A percentile compares a stretch with the other conserved stretches of the same genome.
phyloP scores from a whole-genome alignment of 1,139 yeast species.

The Kodamaea sp. region DNA sequence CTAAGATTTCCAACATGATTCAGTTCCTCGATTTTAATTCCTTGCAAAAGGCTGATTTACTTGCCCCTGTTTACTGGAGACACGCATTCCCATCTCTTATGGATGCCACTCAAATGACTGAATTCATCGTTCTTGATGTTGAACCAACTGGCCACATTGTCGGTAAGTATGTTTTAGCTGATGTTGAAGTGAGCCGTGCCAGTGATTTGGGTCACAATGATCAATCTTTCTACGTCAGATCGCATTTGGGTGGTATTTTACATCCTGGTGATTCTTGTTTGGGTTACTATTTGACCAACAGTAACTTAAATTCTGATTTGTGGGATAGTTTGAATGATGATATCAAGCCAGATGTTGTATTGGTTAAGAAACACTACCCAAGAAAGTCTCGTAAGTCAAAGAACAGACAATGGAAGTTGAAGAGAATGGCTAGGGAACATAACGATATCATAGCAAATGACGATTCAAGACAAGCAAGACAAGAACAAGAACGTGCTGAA shows the following conservation, averaged over 20 bases:
- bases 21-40: slow-evolving; percentile 87
- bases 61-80: slow-evolving; percentile 81
- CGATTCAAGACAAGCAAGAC: slow-evolving; percentile 76
- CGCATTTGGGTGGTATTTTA: slow-evolving; percentile 88
- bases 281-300: slow-evolving; percentile 81
- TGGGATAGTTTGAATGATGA: slow-evolving; percentile 70
- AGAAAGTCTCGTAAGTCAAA: slow-evolving; percentile 74
- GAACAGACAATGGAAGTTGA: slow-evolving; percentile 91
- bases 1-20: slow-evolving; percentile 72
- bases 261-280: slow-evolving; percentile 95
- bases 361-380: slow-evolving; percentile 87
- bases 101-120: slow-evolving; percentile 74
- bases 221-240: slow-evolving; percentile 72
- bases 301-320: slow-evolving; percentile 81
- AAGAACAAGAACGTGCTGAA: slow-evolving; percentile 89
- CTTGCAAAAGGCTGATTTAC: slow-evolving; percentile 74
- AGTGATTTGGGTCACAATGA: slow-evolving; percentile 84
- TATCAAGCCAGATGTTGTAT: slow-evolving; percentile 80
- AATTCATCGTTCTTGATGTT: slow-evolving; percentile 86
- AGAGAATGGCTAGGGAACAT: slow-evolving; percentile 97
- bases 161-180: slow-evolving; percentile 86
- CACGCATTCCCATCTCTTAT: slow-evolving; percentile 76
- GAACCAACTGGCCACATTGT: slow-evolving; percentile 85
- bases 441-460: slow-evolving; percentile 77
- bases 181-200: slow-evolving; percentile 82